A percentile compares a stretch with the other conserved stretches of the same genome.
These are phyloP conservation scores for Magnolia sinica DNA, from an alignment of 164 flowering plant genomes.

Conservation along the genomic window DNA sequence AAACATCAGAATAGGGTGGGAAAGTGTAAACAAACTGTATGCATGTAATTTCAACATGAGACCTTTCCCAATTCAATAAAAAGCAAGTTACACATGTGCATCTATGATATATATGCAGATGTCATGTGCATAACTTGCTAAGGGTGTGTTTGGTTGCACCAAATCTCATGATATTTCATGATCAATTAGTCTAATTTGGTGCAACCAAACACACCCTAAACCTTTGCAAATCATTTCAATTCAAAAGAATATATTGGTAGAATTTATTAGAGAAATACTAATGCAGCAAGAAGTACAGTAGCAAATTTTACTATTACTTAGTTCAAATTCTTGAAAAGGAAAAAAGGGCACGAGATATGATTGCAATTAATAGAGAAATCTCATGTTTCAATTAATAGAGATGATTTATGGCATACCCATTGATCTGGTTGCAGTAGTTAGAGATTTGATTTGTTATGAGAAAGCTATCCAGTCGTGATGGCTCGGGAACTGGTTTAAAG, in stretches of 20 bases:
- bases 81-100: too few species aligned
- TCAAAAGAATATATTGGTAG: neutral
- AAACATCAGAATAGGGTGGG: too few species aligned
- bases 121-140: too few species aligned
- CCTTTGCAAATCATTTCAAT: neutral
- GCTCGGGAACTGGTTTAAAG: slow-evolving; percentile 91
- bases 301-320: neutral
- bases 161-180: too few species aligned
- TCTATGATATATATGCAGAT: too few species aligned
- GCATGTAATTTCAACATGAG: too few species aligned
- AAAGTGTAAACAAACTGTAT: too few species aligned
- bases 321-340: neutral
- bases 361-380: neutral
- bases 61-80: too few species aligned
- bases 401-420: slow-evolving; percentile 54
- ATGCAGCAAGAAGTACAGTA: neutral
- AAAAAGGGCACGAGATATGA: neutral
- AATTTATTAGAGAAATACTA: too few species aligned
- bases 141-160: too few species aligned
- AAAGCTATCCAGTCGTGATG: slow-evolving; percentile 75
- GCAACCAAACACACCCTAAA: too few species aligned
- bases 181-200: too few species aligned
- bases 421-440: slow-evolving; percentile 89
- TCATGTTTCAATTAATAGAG: neutral
- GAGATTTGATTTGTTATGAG: slow-evolving; percentile 34